Base-by-base conservation (phyloP, 2,329 filamentous ascomycete species). In the Fusarium nygamai region DNA sequence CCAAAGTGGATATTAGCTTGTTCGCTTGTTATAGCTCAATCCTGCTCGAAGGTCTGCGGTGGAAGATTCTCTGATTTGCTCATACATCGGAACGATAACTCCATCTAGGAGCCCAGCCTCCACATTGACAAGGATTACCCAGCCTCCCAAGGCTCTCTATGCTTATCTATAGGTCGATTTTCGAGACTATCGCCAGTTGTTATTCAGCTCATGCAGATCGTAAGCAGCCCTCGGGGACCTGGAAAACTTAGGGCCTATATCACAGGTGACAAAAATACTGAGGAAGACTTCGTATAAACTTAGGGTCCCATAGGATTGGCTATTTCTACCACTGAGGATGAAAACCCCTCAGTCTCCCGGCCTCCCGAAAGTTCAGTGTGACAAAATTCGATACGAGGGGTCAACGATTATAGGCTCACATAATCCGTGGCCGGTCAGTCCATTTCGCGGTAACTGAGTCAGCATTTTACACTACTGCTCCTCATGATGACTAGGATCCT, bases 241-340 rank as follows among this genome's bases (percentile, higher is more conserved):
- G 5, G 11, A 29, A 31, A 31, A 22, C 27, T 11, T 31, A 12
- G 46, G 9, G 27, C 44, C 11, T 16, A 7, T 19, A 10, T 33
- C 3, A 0, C 4, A 24, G 22, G 14, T 17, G 47, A 50, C 11
- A 19, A 24, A 50, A 50, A 33, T 0, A 13, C 13, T 33, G 3
- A 33, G 8, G 22, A 8, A n/a, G n/a, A 11, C 16, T 50, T 13
- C 3, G 47, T 33, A 10, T 31, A 33, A 29, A 33, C 13, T 27
- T 8, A 3, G 20, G 9, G 14, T 12, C 3, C 1, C 22, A 19
- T 33, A 0, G 9, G 22, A 33, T n/a, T 11, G 22, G 2, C 17
- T 50, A 19, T 50, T 50, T 50, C 8, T 33, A 19, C 19, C 22
- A 19, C 12, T 6, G 5, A 1, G 16, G 22, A 13, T 19, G 22